Percentiles rank a stretch among this genome's conserved stretches.
Evolutionary conservation across 1,284 basidiomycete genomes (phyloP).

Genomic region (Mycena citricolor): DNA sequence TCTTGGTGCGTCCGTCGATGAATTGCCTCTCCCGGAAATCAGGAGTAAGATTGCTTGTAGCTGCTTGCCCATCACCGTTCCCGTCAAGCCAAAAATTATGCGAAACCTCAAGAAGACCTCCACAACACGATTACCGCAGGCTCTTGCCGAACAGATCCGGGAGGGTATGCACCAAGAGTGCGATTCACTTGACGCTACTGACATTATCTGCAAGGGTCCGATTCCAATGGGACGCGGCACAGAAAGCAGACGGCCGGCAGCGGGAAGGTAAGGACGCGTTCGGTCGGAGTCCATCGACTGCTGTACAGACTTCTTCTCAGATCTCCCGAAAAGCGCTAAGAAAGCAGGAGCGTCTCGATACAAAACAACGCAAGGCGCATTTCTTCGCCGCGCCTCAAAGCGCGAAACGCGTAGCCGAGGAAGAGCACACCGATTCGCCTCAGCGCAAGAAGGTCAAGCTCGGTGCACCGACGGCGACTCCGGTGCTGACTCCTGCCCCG

Average conservation of each 20-base stretch:
- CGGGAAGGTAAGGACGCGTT: too few species aligned
- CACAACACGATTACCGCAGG: conserved; percentile 43
- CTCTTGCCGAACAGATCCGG: conserved; percentile 38
- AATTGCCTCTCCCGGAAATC: too few species aligned
- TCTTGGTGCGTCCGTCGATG: too few species aligned
- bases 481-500: conserved; percentile 5
- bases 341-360: conserved; percentile 56
- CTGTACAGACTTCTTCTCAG: conserved; percentile 16
- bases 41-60: too few species aligned
- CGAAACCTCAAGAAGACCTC: conserved; percentile 38
- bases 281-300: too few species aligned
- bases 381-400: conserved; percentile 41
- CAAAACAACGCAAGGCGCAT: conserved; percentile 60
- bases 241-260: too few species aligned
- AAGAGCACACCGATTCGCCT: conserved; percentile 42
- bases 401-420: conserved; percentile 38
- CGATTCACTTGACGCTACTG: too few species aligned
- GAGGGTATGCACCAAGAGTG: too few species aligned
- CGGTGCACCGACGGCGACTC: conserved; percentile 8
- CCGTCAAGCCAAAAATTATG: conserved; percentile 21
- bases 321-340: conserved; percentile 61
- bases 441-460: conserved; percentile 45
- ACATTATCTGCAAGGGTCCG: too few species aligned
- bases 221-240: too few species aligned
- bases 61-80: conserved; percentile 19